These are phyloP conservation scores for Penicillium polonicum DNA, from an alignment of 2,329 filamentous ascomycete species.

Conservation along the genomic window DNA sequence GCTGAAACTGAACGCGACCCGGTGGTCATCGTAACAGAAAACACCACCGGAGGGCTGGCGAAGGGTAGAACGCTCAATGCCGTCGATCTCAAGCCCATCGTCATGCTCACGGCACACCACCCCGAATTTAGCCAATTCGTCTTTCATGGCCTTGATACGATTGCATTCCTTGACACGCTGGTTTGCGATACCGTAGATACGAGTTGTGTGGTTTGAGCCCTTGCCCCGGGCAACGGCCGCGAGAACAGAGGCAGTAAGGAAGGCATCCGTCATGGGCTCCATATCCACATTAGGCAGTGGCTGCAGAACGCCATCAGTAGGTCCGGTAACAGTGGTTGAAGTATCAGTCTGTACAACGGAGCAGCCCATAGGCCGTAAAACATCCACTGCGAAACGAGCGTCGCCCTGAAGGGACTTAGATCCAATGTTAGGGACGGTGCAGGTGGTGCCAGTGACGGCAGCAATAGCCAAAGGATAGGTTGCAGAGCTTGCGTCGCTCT, in stretches of 20 bases:
- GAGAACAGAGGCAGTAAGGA: constrained; percentile 89
- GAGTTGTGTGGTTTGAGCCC: constrained; percentile 62
- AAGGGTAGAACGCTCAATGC: constrained; percentile 52
- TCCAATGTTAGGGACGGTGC: constrained; percentile 94
- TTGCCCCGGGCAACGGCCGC: constrained; percentile 82
- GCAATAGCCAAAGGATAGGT: constrained; percentile 94
- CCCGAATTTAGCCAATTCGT: constrained; percentile 90
- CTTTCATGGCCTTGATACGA: constrained; percentile 91
- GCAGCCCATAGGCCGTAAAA: constrained; percentile 91
- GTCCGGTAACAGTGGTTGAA: constrained; percentile 91
- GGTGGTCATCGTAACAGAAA: constrained; percentile 95
- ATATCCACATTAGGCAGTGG: constrained; percentile 85
- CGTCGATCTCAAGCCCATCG: constrained; percentile 77
- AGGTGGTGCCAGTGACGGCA: constrained; percentile 92
- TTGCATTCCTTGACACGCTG: constrained; percentile 99
- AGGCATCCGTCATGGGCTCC: constrained; percentile 99
- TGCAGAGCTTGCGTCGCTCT: constrained; percentile 96
- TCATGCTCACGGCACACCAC: constrained; percentile 83
- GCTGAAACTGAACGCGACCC: constrained; percentile 97
- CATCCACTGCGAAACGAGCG: constrained; percentile 87
- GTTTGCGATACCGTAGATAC: constrained; percentile 92
- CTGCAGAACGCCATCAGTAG: constrained; percentile 68
- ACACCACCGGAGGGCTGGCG: constrained; percentile 64
- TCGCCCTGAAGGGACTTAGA: constrained; percentile 90
- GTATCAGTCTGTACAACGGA: constrained; percentile 76